Evolutionary conservation across 164 flowering plant genomes (phyloP), one percentile per base, ranked within the genome.

Genomic region (Liquidambar formosana): DNA sequence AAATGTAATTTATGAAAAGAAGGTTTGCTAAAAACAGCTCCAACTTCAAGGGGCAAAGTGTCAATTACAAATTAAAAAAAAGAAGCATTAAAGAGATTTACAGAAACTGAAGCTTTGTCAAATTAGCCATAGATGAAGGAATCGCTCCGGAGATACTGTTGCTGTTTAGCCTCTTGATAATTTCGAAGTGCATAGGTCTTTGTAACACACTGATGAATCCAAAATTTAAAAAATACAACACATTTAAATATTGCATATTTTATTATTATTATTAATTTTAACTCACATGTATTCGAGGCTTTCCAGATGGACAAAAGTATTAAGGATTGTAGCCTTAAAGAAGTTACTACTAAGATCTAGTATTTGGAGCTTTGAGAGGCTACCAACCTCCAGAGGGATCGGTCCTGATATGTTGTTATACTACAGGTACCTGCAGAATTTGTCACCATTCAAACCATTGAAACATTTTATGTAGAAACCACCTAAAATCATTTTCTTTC

Each of bases 141-240:
- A 96, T 83, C 76, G 84, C 65, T 59, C 98, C 99, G n/a, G 87
- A 73, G 4, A 96, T 85, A 76, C 83, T 91, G 78, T 96, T 96
- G 57, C 90, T 91, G 80, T 89, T 93, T 57, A 96, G 79, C 84
- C 95, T 84, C 98, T 98, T 96, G 82, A 58, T 60, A n/a, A n/a
- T n/a, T n/a, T n/a, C n/a, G n/a, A n/a, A n/a, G n/a, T n/a, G n/a
- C n/a, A n/a, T n/a, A n/a, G n/a, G n/a, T n/a, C n/a, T n/a, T n/a
- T n/a, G n/a, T n/a, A n/a, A n/a, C n/a, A n/a, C n/a, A n/a, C n/a
- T n/a, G n/a, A n/a, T n/a, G n/a, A n/a, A n/a, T n/a, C n/a, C n/a
- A n/a, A n/a, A n/a, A n/a, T n/a, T n/a, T n/a, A n/a, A n/a, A n/a
- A n/a, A n/a, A n/a, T n/a, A n/a, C n/a, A n/a, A n/a, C n/a, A n/a